Evolutionary conservation across 768 basidiomycete genomes (phyloP), one percentile per base, ranked within the genome.

Genomic region (Mycena alexandri): DNA sequence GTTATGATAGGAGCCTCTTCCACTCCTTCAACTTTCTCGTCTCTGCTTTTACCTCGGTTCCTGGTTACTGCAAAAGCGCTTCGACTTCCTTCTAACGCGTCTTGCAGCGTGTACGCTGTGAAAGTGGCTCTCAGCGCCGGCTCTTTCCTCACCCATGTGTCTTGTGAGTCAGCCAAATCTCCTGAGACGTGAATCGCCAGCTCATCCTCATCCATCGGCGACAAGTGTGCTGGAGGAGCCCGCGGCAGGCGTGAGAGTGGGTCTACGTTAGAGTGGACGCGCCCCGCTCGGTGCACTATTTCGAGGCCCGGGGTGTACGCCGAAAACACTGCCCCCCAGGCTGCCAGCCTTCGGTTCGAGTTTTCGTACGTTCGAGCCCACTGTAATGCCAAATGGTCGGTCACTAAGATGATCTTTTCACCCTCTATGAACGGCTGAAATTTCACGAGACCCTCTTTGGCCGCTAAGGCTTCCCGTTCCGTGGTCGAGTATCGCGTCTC

Each of bases 381-480:
- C 29, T 67, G 65, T 14, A 70, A n/a, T 0, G 69, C 61, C 5
- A 52, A 56, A 46, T 68, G 67, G 41, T 69, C 64, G 1, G 68
- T 70, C 17, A 70, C 44, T 29, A 67, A 16, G 3, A 69, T n/a
- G 17, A 77, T 67, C 17, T 52, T 43, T 65, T 76, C 75, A 5
- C 77, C 78, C 72, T 79, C 75, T 9, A 79, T 72, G 67, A 69
- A 76, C 1, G 77, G 68, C 36, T 76, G 74, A 43, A 78, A 78
- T 41, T 71, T 68, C 6, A 78, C 62, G 8, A 78, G 50, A 0
- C 70, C 72, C 61, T 78, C 77, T 52, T 78, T 77, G 0, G 67
- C 59, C 0, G 71, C 75, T 48, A 79, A 50, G 0, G 75, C 77
- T 57, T 79, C 75, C 24, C 71, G 0, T 63, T 79, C 78, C 0